Conservation (phyloP, 1,284 basidiomycete genomes). For the Ceratobasidium sp. region DNA sequence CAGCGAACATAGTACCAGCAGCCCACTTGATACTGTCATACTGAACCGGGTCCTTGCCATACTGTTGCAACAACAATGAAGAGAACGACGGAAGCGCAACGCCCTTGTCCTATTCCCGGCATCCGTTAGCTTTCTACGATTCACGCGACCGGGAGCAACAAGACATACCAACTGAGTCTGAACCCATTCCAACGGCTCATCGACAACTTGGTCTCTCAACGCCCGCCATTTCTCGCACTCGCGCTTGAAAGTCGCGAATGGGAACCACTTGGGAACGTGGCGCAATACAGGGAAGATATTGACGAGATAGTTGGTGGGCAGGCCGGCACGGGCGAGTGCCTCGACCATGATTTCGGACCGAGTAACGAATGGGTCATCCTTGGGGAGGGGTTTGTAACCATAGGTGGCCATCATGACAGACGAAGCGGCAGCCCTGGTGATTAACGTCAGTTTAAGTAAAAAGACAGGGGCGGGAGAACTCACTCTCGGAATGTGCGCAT, state of each 20-base stretch:
- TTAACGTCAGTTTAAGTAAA: not conserved
- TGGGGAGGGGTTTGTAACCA: conserved; percentile 24
- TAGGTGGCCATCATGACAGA: conserved; percentile 31
- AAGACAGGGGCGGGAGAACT: not conserved
- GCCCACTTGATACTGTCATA: conserved; percentile 34
- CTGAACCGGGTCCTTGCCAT: conserved; percentile 21
- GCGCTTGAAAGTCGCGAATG: conserved; percentile 39
- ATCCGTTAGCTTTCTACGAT: not conserved
- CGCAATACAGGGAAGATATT: conserved; percentile 30
- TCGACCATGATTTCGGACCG: conserved; percentile 35
- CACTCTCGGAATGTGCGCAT: conserved; percentile 36
- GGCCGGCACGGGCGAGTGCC: conserved; percentile 21
- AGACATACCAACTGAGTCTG: conserved; percentile 16
- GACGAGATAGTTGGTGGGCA: conserved; percentile 31
- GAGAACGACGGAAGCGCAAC: conserved; percentile 26
- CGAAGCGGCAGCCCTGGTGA: conserved; percentile 21
- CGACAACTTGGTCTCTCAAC: conserved; percentile 25
- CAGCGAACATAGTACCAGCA: conserved; percentile 33
- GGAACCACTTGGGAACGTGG: conserved; percentile 38
- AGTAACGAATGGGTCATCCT: conserved; percentile 33
- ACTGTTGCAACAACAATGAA: conserved; percentile 22
- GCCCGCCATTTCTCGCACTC: conserved; percentile 36
- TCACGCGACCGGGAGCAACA: not conserved
- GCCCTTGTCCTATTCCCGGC: conserved; percentile 6
- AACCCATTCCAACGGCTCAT: conserved; percentile 34